Percentiles rank a stretch among this genome's conserved stretches.
These are phyloP conservation scores for Fusarium sp. DNA, from an alignment of 2,329 filamentous ascomycete species.

Conservation along the genomic window DNA sequence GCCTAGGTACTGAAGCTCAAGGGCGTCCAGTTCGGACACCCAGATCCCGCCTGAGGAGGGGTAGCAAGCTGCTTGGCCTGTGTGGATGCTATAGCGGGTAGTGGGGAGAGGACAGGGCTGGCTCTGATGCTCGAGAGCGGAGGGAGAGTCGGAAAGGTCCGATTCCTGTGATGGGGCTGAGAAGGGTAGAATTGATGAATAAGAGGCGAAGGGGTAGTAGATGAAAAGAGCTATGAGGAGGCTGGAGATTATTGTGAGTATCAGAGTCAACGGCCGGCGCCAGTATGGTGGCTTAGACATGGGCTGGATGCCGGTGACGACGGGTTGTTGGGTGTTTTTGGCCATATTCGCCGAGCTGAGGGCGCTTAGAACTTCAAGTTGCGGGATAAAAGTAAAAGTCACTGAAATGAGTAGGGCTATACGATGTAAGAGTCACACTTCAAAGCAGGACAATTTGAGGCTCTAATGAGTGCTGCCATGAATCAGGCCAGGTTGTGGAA, in stretches of 20 bases:
- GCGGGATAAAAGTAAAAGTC: not conserved
- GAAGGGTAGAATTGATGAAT: conserved; percentile 5
- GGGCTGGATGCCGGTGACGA: not conserved
- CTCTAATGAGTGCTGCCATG: not conserved
- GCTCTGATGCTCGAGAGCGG: conserved; percentile 3
- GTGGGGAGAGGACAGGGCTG: conserved; percentile 17
- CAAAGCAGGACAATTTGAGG: not conserved
- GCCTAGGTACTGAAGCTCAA: conserved; percentile 16
- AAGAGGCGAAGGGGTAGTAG: conserved; percentile 5
- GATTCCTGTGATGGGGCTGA: conserved; percentile 8
- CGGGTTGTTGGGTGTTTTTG: not conserved
- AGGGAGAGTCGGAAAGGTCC: conserved; percentile 5
- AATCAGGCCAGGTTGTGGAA: too few species aligned
- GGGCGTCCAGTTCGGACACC: conserved; percentile 15
- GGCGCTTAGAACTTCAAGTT: not conserved
- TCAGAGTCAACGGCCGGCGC: not conserved
- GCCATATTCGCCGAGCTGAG: not conserved
- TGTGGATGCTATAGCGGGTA: conserved; percentile 14
- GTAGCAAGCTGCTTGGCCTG: conserved; percentile 15
- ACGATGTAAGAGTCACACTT: conserved; percentile 1
- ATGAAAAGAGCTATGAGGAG: not conserved
- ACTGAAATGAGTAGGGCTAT: conserved; percentile 1
- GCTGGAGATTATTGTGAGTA: not conserved
- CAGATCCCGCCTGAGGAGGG: conserved; percentile 18
- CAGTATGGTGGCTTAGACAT: not conserved